Evolutionary conservation across 495 filamentous ascomycete species (phyloP).

Genomic region (Annulohypoxylon nitens): DNA sequence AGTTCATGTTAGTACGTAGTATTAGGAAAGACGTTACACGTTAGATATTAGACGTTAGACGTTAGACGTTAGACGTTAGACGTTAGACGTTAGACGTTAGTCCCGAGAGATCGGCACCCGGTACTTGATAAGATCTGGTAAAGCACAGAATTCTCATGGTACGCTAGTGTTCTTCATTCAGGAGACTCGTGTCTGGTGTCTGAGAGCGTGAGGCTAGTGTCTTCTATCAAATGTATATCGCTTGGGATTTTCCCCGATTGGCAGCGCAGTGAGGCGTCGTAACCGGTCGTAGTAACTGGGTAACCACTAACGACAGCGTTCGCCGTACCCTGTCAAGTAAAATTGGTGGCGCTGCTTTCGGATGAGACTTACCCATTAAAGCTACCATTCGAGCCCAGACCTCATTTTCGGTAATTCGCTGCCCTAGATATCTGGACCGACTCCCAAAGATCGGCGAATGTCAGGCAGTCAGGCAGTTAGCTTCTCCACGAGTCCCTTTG

Average conservation of each 20-base stretch:
- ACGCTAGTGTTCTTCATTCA: constrained; percentile 2
- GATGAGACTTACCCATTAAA: constrained; percentile 5
- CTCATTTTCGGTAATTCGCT: constrained; percentile 12
- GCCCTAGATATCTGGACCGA: constrained; percentile 8
- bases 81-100: background rate
- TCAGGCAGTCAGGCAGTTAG: constrained; percentile 4
- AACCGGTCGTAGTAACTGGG: background rate
- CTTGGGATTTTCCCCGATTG: constrained; percentile 9
- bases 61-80: background rate
- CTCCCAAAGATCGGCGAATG: background rate
- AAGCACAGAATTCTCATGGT: background rate
- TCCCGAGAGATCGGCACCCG: constrained; percentile 9
- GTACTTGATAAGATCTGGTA: constrained; percentile 9
- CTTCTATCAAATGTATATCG: background rate
- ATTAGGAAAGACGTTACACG: background rate
- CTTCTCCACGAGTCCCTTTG: background rate
- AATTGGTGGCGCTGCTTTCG: constrained; percentile 7
- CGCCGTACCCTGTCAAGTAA: constrained; percentile 10
- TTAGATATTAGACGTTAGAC: too few species aligned
- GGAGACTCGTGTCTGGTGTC: background rate
- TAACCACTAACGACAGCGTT: background rate
- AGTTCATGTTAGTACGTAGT: background rate
- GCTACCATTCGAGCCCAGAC: constrained; percentile 9
- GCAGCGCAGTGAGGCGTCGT: background rate
- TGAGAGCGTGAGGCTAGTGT: background rate